Base-by-base conservation (phyloP, 768 basidiomycete genomes). In the Trametes punicea region DNA sequence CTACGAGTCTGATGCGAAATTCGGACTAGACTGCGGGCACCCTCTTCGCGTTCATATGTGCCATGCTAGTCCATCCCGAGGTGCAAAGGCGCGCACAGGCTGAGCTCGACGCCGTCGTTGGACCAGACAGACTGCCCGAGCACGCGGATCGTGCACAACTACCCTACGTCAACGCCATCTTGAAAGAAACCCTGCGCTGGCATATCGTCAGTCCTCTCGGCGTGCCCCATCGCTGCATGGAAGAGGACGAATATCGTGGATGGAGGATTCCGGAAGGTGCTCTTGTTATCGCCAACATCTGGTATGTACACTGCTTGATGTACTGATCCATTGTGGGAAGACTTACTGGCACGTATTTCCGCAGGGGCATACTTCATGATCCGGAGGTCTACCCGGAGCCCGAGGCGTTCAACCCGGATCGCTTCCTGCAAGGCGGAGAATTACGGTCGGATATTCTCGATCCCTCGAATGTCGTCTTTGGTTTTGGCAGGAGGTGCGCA, bases 351-450 rank as follows among this genome's bases (percentile, higher is more conserved):
- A n/a, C n/a, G 20, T 20, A 20, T 20, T 20, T 18, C 18, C 6
- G 15, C 33, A 82, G 82, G 79, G 73, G 73, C 1, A 79, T 82
- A 45, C 69, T 80, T 21, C 80, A 77, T 34, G 77, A 83, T 57
- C 76, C 77, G 4, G 40, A 64, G 30, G 63, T 62, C 15, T 83
- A 73, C 62, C 77, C 75, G 0, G 69, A 81, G 13, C 81, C 82
- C 0, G 64, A 70, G 6, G 62, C 59, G 10, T 83, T 84, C 64
- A 72, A 76, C 33, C 82, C 82, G 0, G 76, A 78, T 21, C 71
- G 81, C 20, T 82, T 77, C 62, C 48, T 79, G 26, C 62, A 65
- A 25, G 47, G 65, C 25, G 61, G 63, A 6, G 44, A 47, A 33
- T 31, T 46, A 34, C 58, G 61, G 29, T 33, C 52, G 2, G 40